These are phyloP conservation scores for Oenanthe sinensis DNA, from an alignment of 129 eudicot genomes.

Conservation along the genomic window DNA sequence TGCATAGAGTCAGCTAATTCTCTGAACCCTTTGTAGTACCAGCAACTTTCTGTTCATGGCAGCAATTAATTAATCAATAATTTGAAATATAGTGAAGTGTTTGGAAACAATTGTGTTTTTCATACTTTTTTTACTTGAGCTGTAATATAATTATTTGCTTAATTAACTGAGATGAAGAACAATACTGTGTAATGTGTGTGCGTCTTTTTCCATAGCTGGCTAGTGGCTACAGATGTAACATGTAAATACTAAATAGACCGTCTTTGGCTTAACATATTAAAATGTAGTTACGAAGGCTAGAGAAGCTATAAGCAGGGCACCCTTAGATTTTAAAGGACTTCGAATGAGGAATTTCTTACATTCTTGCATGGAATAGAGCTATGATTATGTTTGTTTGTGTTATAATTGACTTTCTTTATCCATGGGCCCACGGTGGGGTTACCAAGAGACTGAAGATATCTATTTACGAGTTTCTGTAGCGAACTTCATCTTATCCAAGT, in stretches of 20 bases:
- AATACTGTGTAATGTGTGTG: neutral
- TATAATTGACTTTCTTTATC: neutral
- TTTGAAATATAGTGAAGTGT: neutral
- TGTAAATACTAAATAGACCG: neutral
- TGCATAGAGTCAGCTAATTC: neutral
- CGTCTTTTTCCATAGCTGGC: neutral
- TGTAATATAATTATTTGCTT: neutral
- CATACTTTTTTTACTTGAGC: neutral
- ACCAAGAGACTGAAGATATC: neutral
- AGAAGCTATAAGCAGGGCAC: neutral
- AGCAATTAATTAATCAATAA: neutral
- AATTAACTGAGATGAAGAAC: neutral
- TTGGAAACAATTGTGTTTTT: neutral
- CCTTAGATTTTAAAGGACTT: neutral
- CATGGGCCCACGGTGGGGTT: no score
- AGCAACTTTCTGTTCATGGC: neutral
- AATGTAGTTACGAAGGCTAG: neutral
- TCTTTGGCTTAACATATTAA: neutral
- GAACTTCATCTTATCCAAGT: neutral
- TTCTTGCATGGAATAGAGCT: neutral
- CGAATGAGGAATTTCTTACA: neutral
- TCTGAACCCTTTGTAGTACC: neutral
- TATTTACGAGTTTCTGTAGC: neutral
- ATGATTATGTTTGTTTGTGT: neutral
- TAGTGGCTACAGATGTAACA: neutral